Evolutionary conservation across 2,329 filamentous ascomycete species (phyloP).

Genomic region (Diaporthe caulivora): DNA sequence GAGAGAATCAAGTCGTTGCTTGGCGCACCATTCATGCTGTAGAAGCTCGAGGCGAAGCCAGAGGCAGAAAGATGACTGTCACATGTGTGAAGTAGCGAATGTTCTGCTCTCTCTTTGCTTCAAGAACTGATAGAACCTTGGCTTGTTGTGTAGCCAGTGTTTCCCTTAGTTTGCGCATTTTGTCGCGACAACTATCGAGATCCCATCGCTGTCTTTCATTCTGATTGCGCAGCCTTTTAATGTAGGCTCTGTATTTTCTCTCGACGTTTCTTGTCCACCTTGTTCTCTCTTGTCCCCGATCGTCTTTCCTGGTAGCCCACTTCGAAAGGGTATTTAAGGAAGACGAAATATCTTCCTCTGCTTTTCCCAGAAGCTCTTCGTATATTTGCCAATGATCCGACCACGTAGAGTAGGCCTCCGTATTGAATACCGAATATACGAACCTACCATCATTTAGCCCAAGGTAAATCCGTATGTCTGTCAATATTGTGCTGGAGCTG

Average conservation of each 20-base stretch:
- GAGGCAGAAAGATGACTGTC: constrained; percentile 50
- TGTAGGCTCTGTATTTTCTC: constrained; percentile 44
- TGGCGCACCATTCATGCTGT: constrained; percentile 48
- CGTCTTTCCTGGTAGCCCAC: constrained; percentile 46
- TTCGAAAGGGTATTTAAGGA: constrained; percentile 17
- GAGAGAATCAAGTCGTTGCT: constrained; percentile 35
- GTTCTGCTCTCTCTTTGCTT: constrained; percentile 43
- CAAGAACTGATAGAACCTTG: constrained; percentile 37
- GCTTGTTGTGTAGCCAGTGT: constrained; percentile 2
- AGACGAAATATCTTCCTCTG: constrained; percentile 24
- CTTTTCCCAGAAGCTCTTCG: constrained; percentile 12
- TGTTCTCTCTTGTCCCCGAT: constrained; percentile 45
- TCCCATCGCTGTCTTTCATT: constrained; percentile 9
- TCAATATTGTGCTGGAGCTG: not conserved
- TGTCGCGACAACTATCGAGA: constrained; percentile 12
- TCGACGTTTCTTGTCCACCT: constrained; percentile 50
- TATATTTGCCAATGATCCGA: constrained; percentile 18
- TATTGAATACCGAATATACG: not conserved
- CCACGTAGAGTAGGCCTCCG: not conserved
- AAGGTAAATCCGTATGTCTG: not conserved
- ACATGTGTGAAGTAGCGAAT: constrained; percentile 51
- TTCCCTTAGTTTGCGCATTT: constrained; percentile 11
- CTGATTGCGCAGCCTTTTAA: constrained; percentile 33
- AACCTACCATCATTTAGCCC: not conserved
- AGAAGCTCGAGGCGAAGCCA: constrained; percentile 49